Evolutionary conservation across 495 filamentous ascomycete genomes (phyloP).

Genomic region (Pyrenula massariospora): DNA sequence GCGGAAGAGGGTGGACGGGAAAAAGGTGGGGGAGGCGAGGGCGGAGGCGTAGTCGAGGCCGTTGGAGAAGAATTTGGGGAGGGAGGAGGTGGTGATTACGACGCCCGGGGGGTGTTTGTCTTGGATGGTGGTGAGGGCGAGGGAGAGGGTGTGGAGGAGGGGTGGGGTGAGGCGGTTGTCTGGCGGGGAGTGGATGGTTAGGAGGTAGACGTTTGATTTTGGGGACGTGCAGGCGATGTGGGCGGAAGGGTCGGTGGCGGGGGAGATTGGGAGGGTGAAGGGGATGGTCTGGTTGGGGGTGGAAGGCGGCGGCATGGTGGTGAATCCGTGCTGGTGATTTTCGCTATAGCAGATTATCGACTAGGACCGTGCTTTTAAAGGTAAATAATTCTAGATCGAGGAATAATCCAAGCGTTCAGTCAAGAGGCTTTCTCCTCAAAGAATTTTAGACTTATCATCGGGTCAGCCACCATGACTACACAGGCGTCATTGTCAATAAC

Average conservation of each 20-base stretch:
- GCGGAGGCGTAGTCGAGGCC: slow-evolving; percentile 58
- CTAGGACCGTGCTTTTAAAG: too few species aligned
- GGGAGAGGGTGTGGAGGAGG: slow-evolving; percentile 52
- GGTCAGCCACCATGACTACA: too few species aligned
- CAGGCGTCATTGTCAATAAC: too few species aligned
- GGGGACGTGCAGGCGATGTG: not conserved
- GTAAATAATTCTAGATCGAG: too few species aligned
- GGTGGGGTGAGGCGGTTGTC: slow-evolving; percentile 65
- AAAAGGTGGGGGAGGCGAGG: slow-evolving; percentile 35
- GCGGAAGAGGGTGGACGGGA: slow-evolving; percentile 41
- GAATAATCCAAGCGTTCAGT: too few species aligned
- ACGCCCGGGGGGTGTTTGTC: slow-evolving; percentile 55
- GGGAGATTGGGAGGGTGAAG: not conserved
- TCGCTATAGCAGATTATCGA: too few species aligned
- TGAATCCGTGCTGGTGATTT: not conserved
- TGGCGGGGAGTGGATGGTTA: slow-evolving; percentile 56
- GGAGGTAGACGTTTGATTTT: slow-evolving; percentile 44
- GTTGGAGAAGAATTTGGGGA: slow-evolving; percentile 74
- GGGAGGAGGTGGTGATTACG: slow-evolving; percentile 58
- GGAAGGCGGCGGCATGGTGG: not conserved
- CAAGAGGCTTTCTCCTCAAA: too few species aligned
- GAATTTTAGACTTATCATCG: too few species aligned
- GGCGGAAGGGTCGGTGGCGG: not conserved
- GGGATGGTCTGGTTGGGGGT: not conserved
- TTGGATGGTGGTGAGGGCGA: slow-evolving; percentile 64